A percentile compares a stretch with the other conserved stretches of the same genome.
phyloP scores from a whole-genome alignment of 495 filamentous ascomycete species.

The Penicillium taxi region DNA sequence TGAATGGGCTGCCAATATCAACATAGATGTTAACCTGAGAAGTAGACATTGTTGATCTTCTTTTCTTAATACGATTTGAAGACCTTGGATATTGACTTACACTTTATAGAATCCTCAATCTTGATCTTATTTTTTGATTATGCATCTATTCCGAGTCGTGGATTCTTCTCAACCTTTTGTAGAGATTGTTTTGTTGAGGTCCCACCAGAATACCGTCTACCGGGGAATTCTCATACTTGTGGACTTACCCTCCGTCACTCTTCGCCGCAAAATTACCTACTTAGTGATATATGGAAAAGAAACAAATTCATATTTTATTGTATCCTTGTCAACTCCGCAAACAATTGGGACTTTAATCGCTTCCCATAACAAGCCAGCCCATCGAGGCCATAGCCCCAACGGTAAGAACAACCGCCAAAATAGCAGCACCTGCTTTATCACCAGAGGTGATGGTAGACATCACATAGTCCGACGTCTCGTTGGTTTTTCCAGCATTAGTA shows the following conservation, averaged over 20 bases:
- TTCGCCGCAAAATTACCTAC: no score
- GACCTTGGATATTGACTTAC: no score
- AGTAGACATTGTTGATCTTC: constrained; percentile 2
- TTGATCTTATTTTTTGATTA: constrained; percentile 6
- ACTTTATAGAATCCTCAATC: no score
- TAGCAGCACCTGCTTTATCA: constrained; percentile 11
- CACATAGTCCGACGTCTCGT: not conserved
- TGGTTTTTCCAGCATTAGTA: constrained; percentile 6
- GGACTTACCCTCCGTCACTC: no score
- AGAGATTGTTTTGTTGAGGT: not conserved
- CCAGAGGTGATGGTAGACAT: constrained; percentile 5
- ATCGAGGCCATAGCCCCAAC: constrained; percentile 29
- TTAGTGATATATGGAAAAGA: no score
- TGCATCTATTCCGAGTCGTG: constrained; percentile 1
- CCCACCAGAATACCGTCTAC: no score
- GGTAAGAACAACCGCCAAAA: constrained; percentile 43
- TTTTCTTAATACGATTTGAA: no score
- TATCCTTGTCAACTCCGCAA: no score
- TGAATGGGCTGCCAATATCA: constrained; percentile 20
- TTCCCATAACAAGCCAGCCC: no score
- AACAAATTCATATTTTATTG: no score
- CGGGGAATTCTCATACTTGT: no score
- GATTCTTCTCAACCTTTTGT: not conserved
- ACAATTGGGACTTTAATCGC: no score
- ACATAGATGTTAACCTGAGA: constrained; percentile 15